phyloP scores from a whole-genome alignment of 176 grass and related monocot species.

The Aegilops speltoides region DNA sequence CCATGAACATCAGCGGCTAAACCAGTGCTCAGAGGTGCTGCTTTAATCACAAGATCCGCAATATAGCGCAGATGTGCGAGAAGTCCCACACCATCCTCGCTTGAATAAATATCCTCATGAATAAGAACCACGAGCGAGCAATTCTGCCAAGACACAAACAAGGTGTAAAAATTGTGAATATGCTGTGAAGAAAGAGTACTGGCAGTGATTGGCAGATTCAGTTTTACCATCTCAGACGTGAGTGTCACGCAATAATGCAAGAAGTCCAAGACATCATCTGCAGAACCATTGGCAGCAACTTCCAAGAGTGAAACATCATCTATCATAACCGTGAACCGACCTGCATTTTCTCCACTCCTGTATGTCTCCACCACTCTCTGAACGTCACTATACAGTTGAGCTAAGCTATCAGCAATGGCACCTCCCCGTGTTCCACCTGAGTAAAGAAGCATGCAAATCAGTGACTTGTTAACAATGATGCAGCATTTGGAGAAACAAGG shows the following conservation, averaged over 20 bases:
- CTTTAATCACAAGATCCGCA: conserved; percentile 69
- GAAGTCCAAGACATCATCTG: conserved; percentile 68
- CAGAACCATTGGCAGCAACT: conserved; percentile 68
- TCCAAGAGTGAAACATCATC: conserved; percentile 85
- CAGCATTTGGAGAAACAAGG: conserved; percentile 8
- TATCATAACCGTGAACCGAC: conserved; percentile 55
- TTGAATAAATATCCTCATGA: conserved; percentile 87
- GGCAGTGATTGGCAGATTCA: neutral
- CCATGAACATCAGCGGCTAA: conserved; percentile 93
- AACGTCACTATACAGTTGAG: conserved; percentile 60
- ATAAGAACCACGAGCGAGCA: conserved; percentile 69
- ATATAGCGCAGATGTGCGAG: conserved; percentile 66
- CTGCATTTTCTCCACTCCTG: conserved; percentile 29
- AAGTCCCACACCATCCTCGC: conserved; percentile 45
- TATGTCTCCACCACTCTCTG: conserved; percentile 46
- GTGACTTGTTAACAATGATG: neutral
- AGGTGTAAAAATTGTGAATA: neutral
- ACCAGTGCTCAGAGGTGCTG: conserved; percentile 68
- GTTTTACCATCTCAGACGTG: conserved; percentile 69
- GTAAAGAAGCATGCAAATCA: conserved; percentile 19
- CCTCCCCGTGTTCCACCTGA: conserved; percentile 48
- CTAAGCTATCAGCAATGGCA: conserved; percentile 41
- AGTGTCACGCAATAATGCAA: conserved; percentile 68
- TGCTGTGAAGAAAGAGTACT: neutral
- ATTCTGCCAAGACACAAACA: conserved; percentile 52